A percentile compares a stretch with the other conserved stretches of the same genome.
Conservation (phyloP, 345 rosid genomes). For the Aquilaria sinensis region DNA sequence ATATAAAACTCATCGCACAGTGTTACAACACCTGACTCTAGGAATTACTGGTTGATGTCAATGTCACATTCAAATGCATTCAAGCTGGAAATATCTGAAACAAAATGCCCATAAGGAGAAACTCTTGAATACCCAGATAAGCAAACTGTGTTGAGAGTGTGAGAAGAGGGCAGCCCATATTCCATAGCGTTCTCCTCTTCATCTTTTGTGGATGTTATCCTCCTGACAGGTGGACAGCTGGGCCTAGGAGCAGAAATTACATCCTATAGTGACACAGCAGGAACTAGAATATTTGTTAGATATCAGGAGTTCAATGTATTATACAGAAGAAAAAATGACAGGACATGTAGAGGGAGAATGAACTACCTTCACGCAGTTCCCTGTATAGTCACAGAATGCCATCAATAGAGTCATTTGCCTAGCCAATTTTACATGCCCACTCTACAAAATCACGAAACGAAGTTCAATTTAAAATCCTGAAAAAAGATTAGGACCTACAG, state of each 20-base stretch:
- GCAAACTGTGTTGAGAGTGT: slow-evolving; percentile 92
- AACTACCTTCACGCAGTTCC: slow-evolving; percentile 77
- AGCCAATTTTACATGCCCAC: slow-evolving; percentile 96
- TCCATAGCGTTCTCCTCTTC: slow-evolving; percentile 97
- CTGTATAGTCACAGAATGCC: slow-evolving; percentile 93
- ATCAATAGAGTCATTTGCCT: slow-evolving; percentile 95
- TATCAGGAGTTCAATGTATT: background rate
- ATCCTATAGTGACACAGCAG: slow-evolving; percentile 44
- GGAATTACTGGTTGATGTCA: background rate
- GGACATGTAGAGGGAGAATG: background rate
- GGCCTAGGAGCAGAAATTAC: slow-evolving; percentile 95
- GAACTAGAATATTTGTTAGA: slow-evolving; percentile 2
- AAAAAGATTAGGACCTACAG: slow-evolving; percentile 8
- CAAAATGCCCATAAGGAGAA: slow-evolving; percentile 8
- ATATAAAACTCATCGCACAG: too few relatives aligned
- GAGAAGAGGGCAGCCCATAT: slow-evolving; percentile 98
- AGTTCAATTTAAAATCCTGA: background rate
- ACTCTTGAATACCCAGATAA: slow-evolving; percentile 62
- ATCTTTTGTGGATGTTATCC: slow-evolving; percentile 83
- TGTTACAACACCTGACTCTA: too few relatives aligned
- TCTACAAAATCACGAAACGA: slow-evolving; percentile 34
- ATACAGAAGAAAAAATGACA: slow-evolving; percentile 2
- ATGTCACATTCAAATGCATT: background rate
- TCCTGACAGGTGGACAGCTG: slow-evolving; percentile 80
- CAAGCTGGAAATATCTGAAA: background rate